These are phyloP conservation scores for Capsicum rhomboideum DNA, from an alignment of 257 asterid genomes.

Conservation along the genomic window DNA sequence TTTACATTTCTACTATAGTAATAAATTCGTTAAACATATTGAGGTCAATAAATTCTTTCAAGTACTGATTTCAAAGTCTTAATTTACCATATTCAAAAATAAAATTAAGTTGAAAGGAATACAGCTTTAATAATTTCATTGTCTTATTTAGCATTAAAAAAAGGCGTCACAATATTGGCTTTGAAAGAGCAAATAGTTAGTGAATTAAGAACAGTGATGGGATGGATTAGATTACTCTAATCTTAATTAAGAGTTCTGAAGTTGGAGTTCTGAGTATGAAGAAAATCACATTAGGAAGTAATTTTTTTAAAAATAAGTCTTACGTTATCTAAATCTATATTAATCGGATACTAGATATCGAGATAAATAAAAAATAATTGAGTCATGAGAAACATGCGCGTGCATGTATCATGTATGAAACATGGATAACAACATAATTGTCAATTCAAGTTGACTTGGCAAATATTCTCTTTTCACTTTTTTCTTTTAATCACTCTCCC, in stretches of 20 bases:
- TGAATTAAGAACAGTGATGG: neutral
- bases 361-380: no score
- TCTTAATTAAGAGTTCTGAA: neutral
- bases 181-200: neutral
- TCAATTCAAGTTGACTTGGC: neutral
- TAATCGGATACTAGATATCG: neutral
- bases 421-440: neutral
- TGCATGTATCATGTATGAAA: neutral
- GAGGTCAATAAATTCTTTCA: no score
- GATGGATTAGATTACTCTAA: neutral
- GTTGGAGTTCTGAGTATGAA: neutral
- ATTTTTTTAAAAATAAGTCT: neutral
- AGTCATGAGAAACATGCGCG: neutral
- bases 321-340: neutral
- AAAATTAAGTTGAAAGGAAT: neutral
- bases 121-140: neutral
- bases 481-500: neutral
- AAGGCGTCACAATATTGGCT: neutral
- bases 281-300: no score
- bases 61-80: no score
- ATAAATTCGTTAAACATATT: no score
- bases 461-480: neutral
- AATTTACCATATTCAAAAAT: neutral
- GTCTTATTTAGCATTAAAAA: neutral
- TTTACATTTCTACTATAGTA: no score